Percentiles rank a stretch among this genome's conserved stretches.
phyloP scores from a whole-genome alignment of 768 basidiomycete species.

The Hortiboletus campestris region DNA sequence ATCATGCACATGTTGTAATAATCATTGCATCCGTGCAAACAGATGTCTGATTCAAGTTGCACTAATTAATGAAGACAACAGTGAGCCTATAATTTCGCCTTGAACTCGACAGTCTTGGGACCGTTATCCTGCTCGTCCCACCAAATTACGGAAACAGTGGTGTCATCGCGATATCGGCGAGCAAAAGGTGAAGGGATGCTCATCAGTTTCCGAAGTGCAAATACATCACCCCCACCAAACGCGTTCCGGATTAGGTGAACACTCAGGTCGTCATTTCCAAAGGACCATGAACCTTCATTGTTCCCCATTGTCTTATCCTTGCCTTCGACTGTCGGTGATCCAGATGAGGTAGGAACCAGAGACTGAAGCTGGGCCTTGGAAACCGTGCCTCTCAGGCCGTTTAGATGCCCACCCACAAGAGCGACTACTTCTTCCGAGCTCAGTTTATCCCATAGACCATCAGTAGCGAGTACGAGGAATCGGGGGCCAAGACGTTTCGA shows the following conservation, averaged over 20 bases:
- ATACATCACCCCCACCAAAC: constrained; percentile 78
- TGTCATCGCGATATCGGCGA: constrained; percentile 78
- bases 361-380: constrained; percentile 55
- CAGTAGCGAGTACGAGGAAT: constrained; percentile 89
- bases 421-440: constrained; percentile 84
- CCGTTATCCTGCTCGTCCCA: constrained; percentile 65
- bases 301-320: constrained; percentile 45
- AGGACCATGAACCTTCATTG: constrained; percentile 63
- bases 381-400: constrained; percentile 64
- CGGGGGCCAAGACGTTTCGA: constrained; percentile 36
- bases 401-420: constrained; percentile 79
- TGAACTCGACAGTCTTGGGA: constrained; percentile 37
- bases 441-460: constrained; percentile 74
- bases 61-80: background rate
- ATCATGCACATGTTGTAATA: constrained; percentile 4
- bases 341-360: constrained; percentile 54
- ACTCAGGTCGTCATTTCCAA: constrained; percentile 74
- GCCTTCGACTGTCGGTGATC: constrained; percentile 58
- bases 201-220: constrained; percentile 54
- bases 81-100: constrained; percentile 48
- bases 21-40: constrained; percentile 1
- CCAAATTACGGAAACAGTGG: constrained; percentile 82
- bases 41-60: background rate
- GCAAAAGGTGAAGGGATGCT: constrained; percentile 84
- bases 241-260: constrained; percentile 89